phyloP scores from a whole-genome alignment of 768 basidiomycete species.

The Tulasnella sp. region DNA sequence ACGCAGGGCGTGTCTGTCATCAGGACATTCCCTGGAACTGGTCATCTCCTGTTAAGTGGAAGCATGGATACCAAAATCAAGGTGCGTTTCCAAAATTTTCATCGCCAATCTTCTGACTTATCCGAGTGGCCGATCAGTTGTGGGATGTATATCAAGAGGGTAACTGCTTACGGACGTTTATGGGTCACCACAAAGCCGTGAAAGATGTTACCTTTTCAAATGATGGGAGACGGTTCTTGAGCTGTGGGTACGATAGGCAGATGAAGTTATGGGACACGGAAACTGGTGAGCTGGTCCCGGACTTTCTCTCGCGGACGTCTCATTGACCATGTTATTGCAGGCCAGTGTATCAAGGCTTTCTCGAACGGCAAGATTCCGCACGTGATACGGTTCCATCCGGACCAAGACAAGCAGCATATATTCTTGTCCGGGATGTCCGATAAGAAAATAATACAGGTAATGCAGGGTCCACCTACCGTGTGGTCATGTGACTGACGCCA shows the following conservation, averaged over 20 bases:
- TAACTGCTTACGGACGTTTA: conserved; percentile 92
- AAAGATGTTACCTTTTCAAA: conserved; percentile 95
- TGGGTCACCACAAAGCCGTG: conserved; percentile 92
- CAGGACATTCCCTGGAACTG: conserved; percentile 82
- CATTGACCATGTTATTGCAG: conserved; percentile 17
- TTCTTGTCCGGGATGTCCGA: conserved; percentile 98
- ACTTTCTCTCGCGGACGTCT: neutral
- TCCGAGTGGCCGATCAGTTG: conserved; percentile 39
- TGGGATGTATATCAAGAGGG: conserved; percentile 98
- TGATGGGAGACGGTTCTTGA: conserved; percentile 78
- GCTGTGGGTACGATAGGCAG: conserved; percentile 88
- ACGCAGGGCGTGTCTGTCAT: conserved; percentile 93
- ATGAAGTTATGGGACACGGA: conserved; percentile 99
- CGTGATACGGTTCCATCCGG: conserved; percentile 90
- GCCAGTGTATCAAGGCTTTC: conserved; percentile 92
- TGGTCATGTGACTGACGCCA: neutral
- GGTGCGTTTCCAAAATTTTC: conserved; percentile 32
- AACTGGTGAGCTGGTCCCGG: conserved; percentile 39
- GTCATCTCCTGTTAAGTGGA: conserved; percentile 84
- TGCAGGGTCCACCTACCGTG: neutral
- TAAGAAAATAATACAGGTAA: conserved; percentile 96
- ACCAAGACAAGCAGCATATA: conserved; percentile 88
- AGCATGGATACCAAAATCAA: conserved; percentile 99
- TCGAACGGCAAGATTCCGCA: conserved; percentile 97
- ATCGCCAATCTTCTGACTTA: neutral